Base-by-base conservation (phyloP, 495 filamentous ascomycete genomes). In the Echria macrotheca region DNA sequence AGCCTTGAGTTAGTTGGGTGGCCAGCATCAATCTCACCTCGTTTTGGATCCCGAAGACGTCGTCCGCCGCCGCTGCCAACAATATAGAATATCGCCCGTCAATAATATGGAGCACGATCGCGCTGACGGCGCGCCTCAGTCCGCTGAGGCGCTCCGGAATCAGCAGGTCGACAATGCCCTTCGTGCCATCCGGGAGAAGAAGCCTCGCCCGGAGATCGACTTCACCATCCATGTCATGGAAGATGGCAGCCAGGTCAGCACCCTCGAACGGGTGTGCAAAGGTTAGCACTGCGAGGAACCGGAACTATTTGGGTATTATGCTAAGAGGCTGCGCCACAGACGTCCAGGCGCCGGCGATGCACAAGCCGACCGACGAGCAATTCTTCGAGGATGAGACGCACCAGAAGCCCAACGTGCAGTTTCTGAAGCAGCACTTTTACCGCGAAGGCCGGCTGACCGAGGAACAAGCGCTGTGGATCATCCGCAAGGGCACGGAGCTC, bases 151-250 rank as follows among this genome's bases (percentile, higher is more conserved):
- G 5, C 64, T 56, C 52, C 65, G 63, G 50, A 70, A 56, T 47
- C 57, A 63, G 44, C 77, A 82, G 64, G 75, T 82, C 56, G 79
- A 83, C 60, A 83, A 83, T 76, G 75, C 80, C 47, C 78, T 83
- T 50, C 86, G 86, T 60, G 93, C 91, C 44, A 84, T 98, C 64
- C 81, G 78, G 60, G 78, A 97, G 53, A 98, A 96, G 81, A 89
- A 84, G 70, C 89, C 91, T 39, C 79, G 90, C 38, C 93, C 93
- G 25, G 93, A 98, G 75, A 96, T 98, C 64, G 93, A 98, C 70
- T 97, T 97, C 66, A 90, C 89, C 40, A 80, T 98, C 58, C 93
- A 98, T 68, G 89, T 84, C 36, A 95, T 97, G 91, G 93, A 98
- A 69, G 93, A 98, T 78, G 89, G 87, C 57, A 81, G 80, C 21